A percentile compares a stretch with the other conserved stretches of the same genome.
Evolutionary conservation across 495 filamentous ascomycete genomes (phyloP).

Genomic region (Penicillium flavigenum): DNA sequence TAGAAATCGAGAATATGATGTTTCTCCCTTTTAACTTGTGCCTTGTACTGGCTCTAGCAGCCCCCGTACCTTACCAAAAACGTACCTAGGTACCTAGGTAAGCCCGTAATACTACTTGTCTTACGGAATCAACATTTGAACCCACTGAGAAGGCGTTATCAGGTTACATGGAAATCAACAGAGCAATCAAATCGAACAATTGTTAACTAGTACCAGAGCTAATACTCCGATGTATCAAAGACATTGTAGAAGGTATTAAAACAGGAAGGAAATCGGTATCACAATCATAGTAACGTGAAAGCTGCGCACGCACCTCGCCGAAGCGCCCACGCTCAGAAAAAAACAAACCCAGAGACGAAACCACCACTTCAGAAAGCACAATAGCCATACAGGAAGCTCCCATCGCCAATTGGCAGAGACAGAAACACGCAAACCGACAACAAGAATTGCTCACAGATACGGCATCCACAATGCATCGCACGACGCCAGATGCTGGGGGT

Average conservation of each 20-base stretch:
- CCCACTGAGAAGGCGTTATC: too few species aligned
- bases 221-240: constrained; percentile 11
- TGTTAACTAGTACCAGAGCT: constrained; percentile 11
- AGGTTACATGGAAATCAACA: background rate
- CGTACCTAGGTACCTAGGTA: too few species aligned
- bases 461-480: constrained; percentile 97
- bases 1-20: too few species aligned
- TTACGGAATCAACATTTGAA: too few species aligned
- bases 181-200: constrained; percentile 14
- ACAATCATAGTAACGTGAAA: constrained; percentile 23
- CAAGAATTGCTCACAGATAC: constrained; percentile 61
- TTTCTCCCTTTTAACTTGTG: too few species aligned
- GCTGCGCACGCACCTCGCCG: constrained; percentile 13
- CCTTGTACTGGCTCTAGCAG: too few species aligned
- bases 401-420: constrained; percentile 15
- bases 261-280: constrained; percentile 29
- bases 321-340: constrained; percentile 22
- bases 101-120: too few species aligned
- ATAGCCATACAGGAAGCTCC: constrained; percentile 21
- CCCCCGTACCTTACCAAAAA: too few species aligned
- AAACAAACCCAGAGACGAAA: constrained; percentile 20
- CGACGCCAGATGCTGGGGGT: constrained; percentile 77
- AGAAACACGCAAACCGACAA: constrained; percentile 14
- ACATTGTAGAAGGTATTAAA: constrained; percentile 24
- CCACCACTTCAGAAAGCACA: constrained; percentile 22